Evolutionary conservation across 257 asterid species (phyloP), one percentile per base, ranked within the genome.

Genomic region (Gynochthodes officinalis): DNA sequence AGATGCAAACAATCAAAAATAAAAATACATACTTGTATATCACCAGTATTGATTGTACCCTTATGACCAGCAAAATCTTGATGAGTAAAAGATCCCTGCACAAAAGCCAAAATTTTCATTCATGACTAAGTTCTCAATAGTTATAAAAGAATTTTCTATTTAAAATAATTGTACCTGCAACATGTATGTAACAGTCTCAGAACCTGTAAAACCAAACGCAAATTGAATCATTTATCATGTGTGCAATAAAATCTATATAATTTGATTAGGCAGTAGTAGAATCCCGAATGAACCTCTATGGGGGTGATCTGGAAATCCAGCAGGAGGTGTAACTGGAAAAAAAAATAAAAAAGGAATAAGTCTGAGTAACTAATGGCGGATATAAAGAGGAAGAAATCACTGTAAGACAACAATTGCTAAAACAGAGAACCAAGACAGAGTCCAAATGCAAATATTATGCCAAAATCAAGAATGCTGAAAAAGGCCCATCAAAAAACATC

Each of bases 231-330:
- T 35, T 69, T 15, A 30, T 37, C 48, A 71, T 46, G 30, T n/a
- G 27, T 28, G 58, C 19, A 68, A 42, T 32, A 50, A 44, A 61
- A 40, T 28, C 27, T 5, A 7, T 42, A 37, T 15, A 14, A 42
- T 7, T 30, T 14, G 39, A 49, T 39, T 12, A 5, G 18, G 37
- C 44, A 48, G 70, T 58, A 44, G n/a, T 50, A 13, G 60, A 57
- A 35, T 60, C 58, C 35, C 69, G 33, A 5, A 70, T n/a, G n/a
- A 80, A 91, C 98, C 98, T 83, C 96, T 83, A 86, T 94, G 98
- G 25, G 98, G 98, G 82, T 94, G 98, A 50, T 94, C 97, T 18
- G 98, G 97, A 73, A 94, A 94, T 80, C 97, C 98, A 65, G 95
- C 98, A 61, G 98, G 97, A 14, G 96, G 90, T 37, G 96, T 63